These are phyloP conservation scores for Bimuria novae-zelandiae DNA, from an alignment of 2,329 filamentous ascomycete genomes.

Conservation along the genomic window DNA sequence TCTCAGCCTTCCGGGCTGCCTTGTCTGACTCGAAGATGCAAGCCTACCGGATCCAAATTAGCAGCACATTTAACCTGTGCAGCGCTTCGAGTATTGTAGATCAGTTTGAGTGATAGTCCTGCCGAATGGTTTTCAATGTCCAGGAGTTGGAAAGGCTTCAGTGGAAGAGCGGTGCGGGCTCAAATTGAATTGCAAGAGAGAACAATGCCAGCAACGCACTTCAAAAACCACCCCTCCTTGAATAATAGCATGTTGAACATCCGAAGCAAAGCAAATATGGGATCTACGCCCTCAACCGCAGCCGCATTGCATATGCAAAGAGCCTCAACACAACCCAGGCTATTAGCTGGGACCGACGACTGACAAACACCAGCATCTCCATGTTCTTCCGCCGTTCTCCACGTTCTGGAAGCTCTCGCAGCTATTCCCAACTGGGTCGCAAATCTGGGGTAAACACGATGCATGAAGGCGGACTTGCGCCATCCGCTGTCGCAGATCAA, in stretches of 20 bases:
- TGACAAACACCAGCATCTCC: no score
- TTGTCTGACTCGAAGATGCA: not conserved
- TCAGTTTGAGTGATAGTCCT: no score
- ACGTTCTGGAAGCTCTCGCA: conserved; percentile 14
- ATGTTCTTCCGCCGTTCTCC: not conserved
- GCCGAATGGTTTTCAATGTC: no score
- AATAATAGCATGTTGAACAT: conserved; percentile 14
- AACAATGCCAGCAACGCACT: no score
- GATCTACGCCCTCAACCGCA: conserved; percentile 15
- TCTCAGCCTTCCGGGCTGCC: not conserved
- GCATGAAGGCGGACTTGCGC: conserved; percentile 24
- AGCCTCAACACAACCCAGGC: conserved; percentile 21
- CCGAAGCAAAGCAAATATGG: conserved; percentile 7
- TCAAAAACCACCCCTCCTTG: not conserved
- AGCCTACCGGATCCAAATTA: no score
- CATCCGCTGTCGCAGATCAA: conserved; percentile 24
- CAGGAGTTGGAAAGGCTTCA: no score
- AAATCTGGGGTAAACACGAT: conserved; percentile 32
- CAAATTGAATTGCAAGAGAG: no score
- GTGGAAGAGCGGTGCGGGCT: no score
- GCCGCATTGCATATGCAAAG: conserved; percentile 27
- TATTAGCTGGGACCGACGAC: not conserved
- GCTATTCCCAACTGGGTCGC: conserved; percentile 12
- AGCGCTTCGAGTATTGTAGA: no score
- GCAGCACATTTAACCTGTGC: no score